Base-by-base conservation (phyloP, 2,329 filamentous ascomycete genomes). In the Pseudogymnoascus sp. region DNA sequence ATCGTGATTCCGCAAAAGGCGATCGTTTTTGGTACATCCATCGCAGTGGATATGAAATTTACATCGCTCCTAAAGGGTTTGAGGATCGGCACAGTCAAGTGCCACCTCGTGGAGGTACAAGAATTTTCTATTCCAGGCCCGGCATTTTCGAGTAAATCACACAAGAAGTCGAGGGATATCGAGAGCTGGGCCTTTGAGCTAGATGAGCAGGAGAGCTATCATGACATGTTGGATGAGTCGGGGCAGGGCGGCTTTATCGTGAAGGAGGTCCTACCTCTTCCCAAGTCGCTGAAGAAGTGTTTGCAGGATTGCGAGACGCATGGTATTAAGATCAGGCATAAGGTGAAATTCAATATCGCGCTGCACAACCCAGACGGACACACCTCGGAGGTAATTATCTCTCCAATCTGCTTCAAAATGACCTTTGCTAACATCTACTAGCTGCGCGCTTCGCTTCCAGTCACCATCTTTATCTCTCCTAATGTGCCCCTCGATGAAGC, bases 361-460 rank as follows among this genome's bases (percentile, higher is more conserved):
- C 83, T 99, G 40, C 89, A 92, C 75, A 97, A 99, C 70, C 93
- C 95, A 0, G 95, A 99, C 73, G 93, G 93, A 0, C 95, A 97
- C 72, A 83, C 93, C 63, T 97, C 93, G 63, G 93, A 97, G 82
- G 86, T 89, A 79, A 72, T 80, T 71, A 63, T 46, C 62, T 35
- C 59, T 17, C 35, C 35, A 11, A 56, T 19, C 56, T 19, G 40
- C 26, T 38, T 29, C 38, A 23, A 59, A 38, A 59, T 21, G 37
- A 65, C 29, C 37, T 26, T 19, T 64, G 13, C 37, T 61, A 62
- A 73, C 65, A 23, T 38, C 63, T 61, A 37, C 35, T 68, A 90
- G 86, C 84, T 97, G 61, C 88, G 93, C 61, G 93, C 93, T 56
- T 95, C 92, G 44, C 84, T 97, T 33, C 93, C 95, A 1, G 84